Base-by-base conservation (phyloP, 1,139 yeast species). In the Candida dubliniensis region DNA sequence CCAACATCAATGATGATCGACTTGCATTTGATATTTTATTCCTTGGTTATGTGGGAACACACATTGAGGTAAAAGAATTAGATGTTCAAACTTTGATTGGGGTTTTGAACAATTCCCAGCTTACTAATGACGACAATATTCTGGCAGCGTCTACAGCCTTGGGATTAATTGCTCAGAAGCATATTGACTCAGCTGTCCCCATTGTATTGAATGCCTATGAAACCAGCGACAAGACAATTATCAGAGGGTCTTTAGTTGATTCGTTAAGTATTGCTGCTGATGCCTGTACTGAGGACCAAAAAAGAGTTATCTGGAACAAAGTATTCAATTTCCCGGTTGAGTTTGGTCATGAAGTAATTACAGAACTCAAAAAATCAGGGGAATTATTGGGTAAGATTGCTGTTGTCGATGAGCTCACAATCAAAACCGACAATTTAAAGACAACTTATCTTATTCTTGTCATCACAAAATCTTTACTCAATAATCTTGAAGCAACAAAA, bases 71-170 rank as follows among this genome's bases (percentile, higher is more conserved):
- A 11, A 31, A 33, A 8, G 52, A 45, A 12, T 39, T 51, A 11
- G 40, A 41, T 14, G 38, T 46, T 23, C 41, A 41, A 26, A 38
- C 42, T 8, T 42, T 52, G 11, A 45, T 45, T 27, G 42, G 32
- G 2, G 44, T 52, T 34, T 38, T 50, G 15, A 42, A 45, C n/a
- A 42, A 45, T 23, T 36, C 36, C 7, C 25, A 34, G 8, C 38
- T 48, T 30, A 55, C 53, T 38, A 76, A 76, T 38, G 79, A 72
- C 13, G 59, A 61, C 6, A 59, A 76, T 8, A 70, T 70, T 43
- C 50, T 65, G 15, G 77, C 78, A 6, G 72, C 83, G 1, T 77
- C 86, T 0, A 71, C 73, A 38, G 70, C 86, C 0, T 61, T 82
- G 33, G 86, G 88, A 1, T 69, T 75, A 11, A 58, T 79, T 26